Evolutionary conservation across 352 stramenopile species (phyloP).

Genomic region (Pythium pyrilobum): DNA sequence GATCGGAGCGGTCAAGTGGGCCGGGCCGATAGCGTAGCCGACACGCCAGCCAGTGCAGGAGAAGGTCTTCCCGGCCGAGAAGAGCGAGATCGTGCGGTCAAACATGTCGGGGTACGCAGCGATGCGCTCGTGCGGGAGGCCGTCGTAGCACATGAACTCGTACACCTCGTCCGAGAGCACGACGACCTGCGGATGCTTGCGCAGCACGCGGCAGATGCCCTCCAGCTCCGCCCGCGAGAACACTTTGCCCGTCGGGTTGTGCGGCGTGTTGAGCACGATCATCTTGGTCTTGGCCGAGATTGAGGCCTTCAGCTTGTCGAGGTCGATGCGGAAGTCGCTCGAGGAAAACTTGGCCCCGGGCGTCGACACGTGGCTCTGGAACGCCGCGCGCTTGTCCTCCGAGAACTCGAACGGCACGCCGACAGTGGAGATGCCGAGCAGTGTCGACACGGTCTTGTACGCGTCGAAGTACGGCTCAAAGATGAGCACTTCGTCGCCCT

Average conservation of each 20-base stretch:
- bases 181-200: conserved; percentile 83
- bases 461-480: conserved; percentile 91
- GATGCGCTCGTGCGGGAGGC: conserved; percentile 58
- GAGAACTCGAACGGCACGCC: conserved; percentile 66
- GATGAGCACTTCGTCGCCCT: conserved; percentile 83
- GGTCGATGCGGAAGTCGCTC: conserved; percentile 80
- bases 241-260: conserved; percentile 99
- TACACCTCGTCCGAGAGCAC: conserved; percentile 98
- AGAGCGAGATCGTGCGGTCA: conserved; percentile 90
- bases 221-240: conserved; percentile 93
- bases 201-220: conserved; percentile 81
- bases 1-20: conserved; percentile 49
- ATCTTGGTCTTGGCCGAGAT: conserved; percentile 92
- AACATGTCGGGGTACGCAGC: conserved; percentile 79
- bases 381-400: conserved; percentile 34
- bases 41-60: conserved; percentile 93
- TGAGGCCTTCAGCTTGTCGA: conserved; percentile 70
- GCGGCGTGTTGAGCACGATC: conserved; percentile 97
- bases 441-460: conserved; percentile 81
- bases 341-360: conserved; percentile 47
- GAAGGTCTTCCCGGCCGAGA: conserved; percentile 92
- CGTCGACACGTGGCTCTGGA: conserved; percentile 22
- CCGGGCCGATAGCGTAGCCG: conserved; percentile 71
- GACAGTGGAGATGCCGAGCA: conserved; percentile 74
- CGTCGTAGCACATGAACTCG: conserved; percentile 95